Evolutionary conservation across 140 eudicot genomes (phyloP).

Genomic region (Oenanthe javanica): DNA sequence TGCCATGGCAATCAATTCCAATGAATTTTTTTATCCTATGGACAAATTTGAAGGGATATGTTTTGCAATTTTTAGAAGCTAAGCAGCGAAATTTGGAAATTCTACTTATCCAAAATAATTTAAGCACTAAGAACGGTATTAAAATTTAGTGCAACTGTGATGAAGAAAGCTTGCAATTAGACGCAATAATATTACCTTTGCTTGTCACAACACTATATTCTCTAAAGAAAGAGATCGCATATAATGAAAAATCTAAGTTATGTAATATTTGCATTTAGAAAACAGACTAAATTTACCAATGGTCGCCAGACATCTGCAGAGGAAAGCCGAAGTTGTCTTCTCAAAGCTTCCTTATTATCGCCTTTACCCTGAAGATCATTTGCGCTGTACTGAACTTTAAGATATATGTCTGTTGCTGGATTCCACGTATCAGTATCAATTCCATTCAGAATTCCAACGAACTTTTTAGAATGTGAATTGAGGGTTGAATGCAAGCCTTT

Average conservation of each 20-base stretch:
- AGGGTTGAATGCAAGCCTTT: slow-evolving; percentile 84
- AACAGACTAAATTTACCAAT: slow-evolving; percentile 39
- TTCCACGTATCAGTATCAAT: slow-evolving; percentile 94
- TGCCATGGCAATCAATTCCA: background rate
- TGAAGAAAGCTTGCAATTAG: background rate
- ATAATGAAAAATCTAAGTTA: background rate
- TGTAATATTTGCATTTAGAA: background rate
- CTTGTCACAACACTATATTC: background rate
- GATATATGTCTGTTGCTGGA: slow-evolving; percentile 80
- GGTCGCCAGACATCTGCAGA: slow-evolving; percentile 54
- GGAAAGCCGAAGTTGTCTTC: slow-evolving; percentile 66
- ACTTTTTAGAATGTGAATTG: slow-evolving; percentile 74
- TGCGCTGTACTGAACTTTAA: slow-evolving; percentile 62
- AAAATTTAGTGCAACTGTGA: background rate
- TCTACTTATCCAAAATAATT: background rate
- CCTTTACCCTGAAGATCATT: slow-evolving; percentile 68
- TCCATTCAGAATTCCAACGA: slow-evolving; percentile 89
- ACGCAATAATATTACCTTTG: background rate
- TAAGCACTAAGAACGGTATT: background rate
- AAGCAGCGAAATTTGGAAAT: background rate
- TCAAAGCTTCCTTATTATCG: slow-evolving; percentile 68
- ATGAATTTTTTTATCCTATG: background rate
- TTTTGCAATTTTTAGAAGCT: background rate
- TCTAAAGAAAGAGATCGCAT: background rate
- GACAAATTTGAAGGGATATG: background rate